Evolutionary conservation across 345 rosid genomes (phyloP), one percentile per base, ranked within the genome.

Genomic region (Punica granatum): DNA sequence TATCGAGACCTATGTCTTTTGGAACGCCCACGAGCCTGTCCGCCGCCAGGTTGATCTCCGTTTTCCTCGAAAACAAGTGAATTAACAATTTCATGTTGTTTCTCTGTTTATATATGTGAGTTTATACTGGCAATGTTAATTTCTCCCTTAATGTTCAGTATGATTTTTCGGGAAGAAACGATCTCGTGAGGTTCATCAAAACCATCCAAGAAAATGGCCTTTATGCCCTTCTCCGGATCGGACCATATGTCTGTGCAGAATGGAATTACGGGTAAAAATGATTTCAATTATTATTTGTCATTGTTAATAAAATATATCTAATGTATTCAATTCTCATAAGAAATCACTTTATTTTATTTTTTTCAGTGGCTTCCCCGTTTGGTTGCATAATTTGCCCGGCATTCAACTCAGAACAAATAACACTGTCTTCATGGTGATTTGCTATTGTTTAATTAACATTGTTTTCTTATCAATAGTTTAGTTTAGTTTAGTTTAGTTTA

Each of bases 1-100:
- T 0, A 81, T 90, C 37, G 87, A 90, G 35, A 90, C 96, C n/a
- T 90, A 87, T 28, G 86, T 84, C 3, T 89, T 89, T 53, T 89
- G 90, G 96, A 84, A 85, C 63, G 69, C 79, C 23, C 91, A 90
- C 12, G 96, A 90, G 72, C 80, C 80, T 6, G 6, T 14, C n/a
- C 34, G 65, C 18, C 73, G 83, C 21, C 69, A 77, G 77, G 81
- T 26, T 67, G 25, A 28, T 3, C 25, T 60, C 25, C 35, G 42
- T 18, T 0, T 48, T 42, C 13, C 60, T 7, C 39, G 16, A 70
- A 14, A 1, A 34, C n/a, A n/a, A n/a, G n/a, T n/a, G n/a, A n/a
- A n/a, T n/a, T n/a, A n/a, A n/a, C n/a, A n/a, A n/a, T n/a, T n/a
- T n/a, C n/a, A n/a, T n/a, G n/a, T n/a, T n/a, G n/a, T n/a, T n/a